Percentiles rank a stretch among this genome's conserved stretches.
These are phyloP conservation scores for Monilinia polystroma DNA, from an alignment of 2,329 filamentous ascomycete genomes.

Conservation along the genomic window DNA sequence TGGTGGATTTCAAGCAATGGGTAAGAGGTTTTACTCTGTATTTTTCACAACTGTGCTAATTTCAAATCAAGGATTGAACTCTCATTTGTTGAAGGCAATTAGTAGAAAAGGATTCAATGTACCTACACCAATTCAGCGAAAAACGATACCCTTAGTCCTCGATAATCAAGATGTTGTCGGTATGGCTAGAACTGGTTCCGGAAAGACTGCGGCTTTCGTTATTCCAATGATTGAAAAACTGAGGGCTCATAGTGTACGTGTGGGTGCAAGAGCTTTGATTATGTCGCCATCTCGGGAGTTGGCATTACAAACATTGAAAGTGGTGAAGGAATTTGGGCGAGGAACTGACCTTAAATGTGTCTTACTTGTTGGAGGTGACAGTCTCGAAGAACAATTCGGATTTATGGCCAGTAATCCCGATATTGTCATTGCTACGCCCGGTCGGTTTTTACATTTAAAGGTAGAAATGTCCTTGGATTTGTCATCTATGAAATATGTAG, in stretches of 20 bases:
- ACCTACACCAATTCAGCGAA: conserved; percentile 95
- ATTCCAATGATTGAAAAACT: conserved; percentile 97
- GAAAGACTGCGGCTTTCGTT: conserved; percentile 97
- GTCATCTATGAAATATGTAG: conserved; percentile 88
- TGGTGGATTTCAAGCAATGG: conserved; percentile 96
- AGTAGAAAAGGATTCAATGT: conserved; percentile 92
- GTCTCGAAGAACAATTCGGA: conserved; percentile 89
- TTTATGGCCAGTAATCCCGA: conserved; percentile 94
- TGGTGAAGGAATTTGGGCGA: conserved; percentile 88
- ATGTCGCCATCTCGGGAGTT: conserved; percentile 91
- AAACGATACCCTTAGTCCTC: conserved; percentile 88
- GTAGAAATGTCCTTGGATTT: conserved; percentile 93
- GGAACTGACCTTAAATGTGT: conserved; percentile 92
- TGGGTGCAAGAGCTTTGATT: conserved; percentile 83
- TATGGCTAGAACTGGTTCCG: conserved; percentile 97
- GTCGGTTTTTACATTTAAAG: conserved; percentile 93
- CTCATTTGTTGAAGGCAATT: conserved; percentile 84
- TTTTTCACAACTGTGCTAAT: conserved; percentile 26
- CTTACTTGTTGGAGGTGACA: conserved; percentile 90
- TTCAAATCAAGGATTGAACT: conserved; percentile 62
- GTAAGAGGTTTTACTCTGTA: conserved; percentile 45
- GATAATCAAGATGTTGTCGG: conserved; percentile 95
- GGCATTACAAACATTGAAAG: conserved; percentile 91
- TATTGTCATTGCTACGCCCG: conserved; percentile 94
- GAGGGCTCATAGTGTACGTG: conserved; percentile 80